Percentiles rank a stretch among this genome's conserved stretches.
Evolutionary conservation across 2,329 filamentous ascomycete genomes (phyloP).

Genomic region (Colletotrichum sp.): DNA sequence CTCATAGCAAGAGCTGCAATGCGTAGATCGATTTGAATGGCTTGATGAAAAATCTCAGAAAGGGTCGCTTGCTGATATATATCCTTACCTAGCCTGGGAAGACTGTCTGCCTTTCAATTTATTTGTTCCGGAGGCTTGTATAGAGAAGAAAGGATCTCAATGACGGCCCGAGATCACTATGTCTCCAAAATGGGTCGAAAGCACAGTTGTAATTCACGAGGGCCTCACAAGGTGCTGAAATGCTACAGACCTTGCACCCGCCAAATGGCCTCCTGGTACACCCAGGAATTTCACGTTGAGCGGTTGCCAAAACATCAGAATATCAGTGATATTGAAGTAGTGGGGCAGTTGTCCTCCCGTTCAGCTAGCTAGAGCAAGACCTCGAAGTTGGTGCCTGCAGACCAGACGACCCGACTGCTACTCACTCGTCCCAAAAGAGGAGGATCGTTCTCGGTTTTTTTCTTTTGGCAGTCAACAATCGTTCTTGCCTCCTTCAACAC

Average conservation of each 20-base stretch:
- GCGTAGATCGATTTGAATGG: background rate
- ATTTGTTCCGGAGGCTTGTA: background rate
- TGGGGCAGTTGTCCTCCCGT: background rate
- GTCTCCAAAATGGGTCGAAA: background rate
- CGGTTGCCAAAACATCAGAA: background rate
- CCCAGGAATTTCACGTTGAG: background rate
- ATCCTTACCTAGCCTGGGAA: background rate
- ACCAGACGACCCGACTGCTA: background rate
- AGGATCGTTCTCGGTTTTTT: background rate
- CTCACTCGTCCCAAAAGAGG: background rate
- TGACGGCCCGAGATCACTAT: background rate
- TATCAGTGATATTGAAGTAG: background rate
- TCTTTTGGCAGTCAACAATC: background rate
- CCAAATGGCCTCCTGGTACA: background rate
- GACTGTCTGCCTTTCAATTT: background rate
- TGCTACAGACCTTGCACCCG: background rate
- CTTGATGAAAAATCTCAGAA: background rate
- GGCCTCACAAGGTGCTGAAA: background rate
- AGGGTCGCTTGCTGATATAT: background rate
- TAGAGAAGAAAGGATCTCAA: background rate
- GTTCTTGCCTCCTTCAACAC: background rate
- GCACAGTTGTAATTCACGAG: background rate
- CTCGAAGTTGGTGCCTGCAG: background rate
- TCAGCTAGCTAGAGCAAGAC: background rate
- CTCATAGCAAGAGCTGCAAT: background rate